phyloP scores from a whole-genome alignment of 106 monocot genomes.

The Platanthera zijinensis region DNA sequence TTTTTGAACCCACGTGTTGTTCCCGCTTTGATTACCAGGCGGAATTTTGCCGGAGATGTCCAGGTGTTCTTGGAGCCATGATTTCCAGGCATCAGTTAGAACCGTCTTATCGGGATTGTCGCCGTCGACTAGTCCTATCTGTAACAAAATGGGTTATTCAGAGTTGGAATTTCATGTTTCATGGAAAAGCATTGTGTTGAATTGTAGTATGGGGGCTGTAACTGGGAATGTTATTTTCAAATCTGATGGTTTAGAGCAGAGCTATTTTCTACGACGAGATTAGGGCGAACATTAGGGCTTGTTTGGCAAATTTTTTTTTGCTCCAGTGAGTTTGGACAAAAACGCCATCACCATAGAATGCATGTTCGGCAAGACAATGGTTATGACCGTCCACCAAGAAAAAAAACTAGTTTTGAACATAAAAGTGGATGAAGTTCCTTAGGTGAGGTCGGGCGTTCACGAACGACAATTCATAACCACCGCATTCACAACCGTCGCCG shows the following conservation, averaged over 20 bases:
- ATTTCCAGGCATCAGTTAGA: constrained; percentile 81
- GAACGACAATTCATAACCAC: too few species aligned
- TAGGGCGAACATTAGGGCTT: not conserved
- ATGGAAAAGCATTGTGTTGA: too few species aligned
- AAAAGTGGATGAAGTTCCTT: too few species aligned
- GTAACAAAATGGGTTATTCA: not conserved
- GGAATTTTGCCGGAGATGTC: constrained; percentile 61
- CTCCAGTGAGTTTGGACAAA: too few species aligned
- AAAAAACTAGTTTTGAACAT: too few species aligned
- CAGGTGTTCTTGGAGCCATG: constrained; percentile 95
- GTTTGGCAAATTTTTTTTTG: too few species aligned
- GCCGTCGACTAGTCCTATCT: constrained; percentile 64
- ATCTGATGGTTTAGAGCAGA: not conserved
- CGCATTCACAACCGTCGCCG: too few species aligned
- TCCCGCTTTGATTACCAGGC: constrained; percentile 73
- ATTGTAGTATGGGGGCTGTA: not conserved
- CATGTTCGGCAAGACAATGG: too few species aligned
- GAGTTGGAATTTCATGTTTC: not conserved
- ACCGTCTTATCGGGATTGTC: constrained; percentile 42
- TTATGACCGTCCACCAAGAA: too few species aligned
- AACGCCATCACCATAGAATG: too few species aligned
- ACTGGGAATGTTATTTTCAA: not conserved
- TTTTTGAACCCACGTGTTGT: constrained; percentile 48
- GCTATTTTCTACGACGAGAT: not conserved
- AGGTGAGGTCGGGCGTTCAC: too few species aligned